Base-by-base conservation (phyloP, 1,284 basidiomycete genomes). In the Mycena citricolor region DNA sequence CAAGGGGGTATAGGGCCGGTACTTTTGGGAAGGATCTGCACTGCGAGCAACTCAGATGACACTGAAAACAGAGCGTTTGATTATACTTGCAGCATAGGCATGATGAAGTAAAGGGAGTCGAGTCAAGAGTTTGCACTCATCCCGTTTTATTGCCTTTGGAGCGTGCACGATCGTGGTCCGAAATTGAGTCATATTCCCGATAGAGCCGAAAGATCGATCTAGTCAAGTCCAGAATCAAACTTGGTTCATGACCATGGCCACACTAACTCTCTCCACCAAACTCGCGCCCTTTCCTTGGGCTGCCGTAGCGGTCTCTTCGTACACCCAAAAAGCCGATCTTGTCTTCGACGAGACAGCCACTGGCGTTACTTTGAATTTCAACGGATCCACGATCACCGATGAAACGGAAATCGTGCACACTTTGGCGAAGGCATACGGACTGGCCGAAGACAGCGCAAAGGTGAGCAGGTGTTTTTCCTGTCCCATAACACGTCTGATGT, bases 1-100 rank as follows among this genome's bases (percentile, higher is more conserved):
- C 47, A 97, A 64, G 19, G 91, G 86, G 35, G 79, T 82, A 76
- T 95, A 97, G 41, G 90, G 83, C 61, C 73, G 79, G 76, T 97
- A 97, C 70, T 90, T 92, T 73, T 76, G 70, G 39, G 90, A 90
- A 26, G 93, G 92, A 60, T 93, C 82, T 48, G 81, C 64, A 49
- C 91, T 94, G 61, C 5, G 47, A 39, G 39, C 20, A 8, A 37
- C 46, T n/a, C 22, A 34, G 31, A 13, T 13, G 33, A 25, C 7
- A 24, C 1, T 19, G 16, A 13, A 33, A 33, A 39, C 42, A 40
- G 21, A 20, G 35, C 54, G 34, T 31, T 44, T 39, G 39, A 38
- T 23, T 19, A 24, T n/a, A 63, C 76, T 62, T 51, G 76, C 74
- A 77, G 64, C 73, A 77, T 76, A 51, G 74, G 71, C 70, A 76